Conservation (phyloP, 2,329 filamentous ascomycete species). For the Claviceps pazoutovae region DNA sequence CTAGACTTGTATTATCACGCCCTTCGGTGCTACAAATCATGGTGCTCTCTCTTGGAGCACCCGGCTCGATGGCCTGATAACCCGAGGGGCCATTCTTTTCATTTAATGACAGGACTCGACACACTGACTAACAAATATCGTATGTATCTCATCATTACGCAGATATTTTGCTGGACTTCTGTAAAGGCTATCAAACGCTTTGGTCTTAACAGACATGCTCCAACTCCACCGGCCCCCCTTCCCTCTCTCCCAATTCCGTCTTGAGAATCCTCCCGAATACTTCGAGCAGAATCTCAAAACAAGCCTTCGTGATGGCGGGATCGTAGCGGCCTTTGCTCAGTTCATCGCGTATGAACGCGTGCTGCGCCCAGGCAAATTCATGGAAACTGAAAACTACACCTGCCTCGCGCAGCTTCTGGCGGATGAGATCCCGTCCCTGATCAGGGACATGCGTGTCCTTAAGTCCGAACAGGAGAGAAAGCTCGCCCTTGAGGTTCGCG, state of each 20-base stretch:
- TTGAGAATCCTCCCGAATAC: conserved; percentile 67
- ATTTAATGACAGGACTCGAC: no score
- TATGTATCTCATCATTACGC: no score
- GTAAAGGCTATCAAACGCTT: no score
- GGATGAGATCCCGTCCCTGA: conserved; percentile 68
- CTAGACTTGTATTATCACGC: no score
- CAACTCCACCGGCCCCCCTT: conserved; percentile 44
- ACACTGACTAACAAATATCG: no score
- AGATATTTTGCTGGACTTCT: no score
- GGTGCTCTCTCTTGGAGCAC: no score
- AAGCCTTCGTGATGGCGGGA: conserved; percentile 70
- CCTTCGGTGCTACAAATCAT: no score
- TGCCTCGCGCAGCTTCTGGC: conserved; percentile 64
- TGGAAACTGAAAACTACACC: conserved; percentile 68
- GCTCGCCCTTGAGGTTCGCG: conserved; percentile 62
- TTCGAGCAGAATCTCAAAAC: conserved; percentile 83
- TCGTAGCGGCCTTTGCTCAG: conserved; percentile 89
- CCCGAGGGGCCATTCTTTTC: no score
- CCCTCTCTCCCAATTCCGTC: conserved; percentile 59
- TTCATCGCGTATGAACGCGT: conserved; percentile 89
- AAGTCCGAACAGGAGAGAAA: conserved; percentile 84
- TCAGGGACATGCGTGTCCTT: conserved; percentile 83
- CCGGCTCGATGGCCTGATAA: no score
- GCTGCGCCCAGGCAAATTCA: conserved; percentile 86
- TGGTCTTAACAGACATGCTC: conserved; percentile 54